A percentile compares a stretch with the other conserved stretches of the same genome.
Evolutionary conservation across 164 flowering plant genomes (phyloP).

Genomic region (Akebia trifoliata): DNA sequence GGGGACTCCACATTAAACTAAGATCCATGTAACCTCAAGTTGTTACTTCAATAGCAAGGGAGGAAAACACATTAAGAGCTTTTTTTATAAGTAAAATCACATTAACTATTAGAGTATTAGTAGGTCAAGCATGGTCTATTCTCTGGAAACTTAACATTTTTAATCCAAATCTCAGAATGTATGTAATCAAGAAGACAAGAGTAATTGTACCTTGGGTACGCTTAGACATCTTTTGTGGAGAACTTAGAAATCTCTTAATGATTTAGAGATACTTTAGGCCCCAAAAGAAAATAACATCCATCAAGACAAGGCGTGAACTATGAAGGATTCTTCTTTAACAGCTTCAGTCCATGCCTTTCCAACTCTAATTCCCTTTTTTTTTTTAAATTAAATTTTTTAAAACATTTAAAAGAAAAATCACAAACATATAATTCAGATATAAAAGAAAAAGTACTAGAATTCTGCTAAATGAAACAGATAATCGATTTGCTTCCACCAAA

Average conservation of each 20-base stretch:
- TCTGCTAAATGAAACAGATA: background rate
- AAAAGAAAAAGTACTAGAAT: background rate
- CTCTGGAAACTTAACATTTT: too few species aligned
- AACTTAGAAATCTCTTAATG: constrained; percentile 78
- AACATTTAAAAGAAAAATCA: background rate
- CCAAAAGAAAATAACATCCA: constrained; percentile 80
- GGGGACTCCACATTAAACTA: too few species aligned
- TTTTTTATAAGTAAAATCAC: too few species aligned
- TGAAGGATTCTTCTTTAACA: constrained; percentile 78
- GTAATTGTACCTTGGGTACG: constrained; percentile 92
- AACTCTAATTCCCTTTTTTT: constrained; percentile 83
- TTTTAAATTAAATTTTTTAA: too few species aligned
- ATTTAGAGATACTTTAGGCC: constrained; percentile 61
- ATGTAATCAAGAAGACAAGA: too few species aligned
- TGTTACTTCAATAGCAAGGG: too few species aligned
- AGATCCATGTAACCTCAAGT: too few species aligned
- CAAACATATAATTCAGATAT: background rate
- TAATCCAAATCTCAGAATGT: too few species aligned
- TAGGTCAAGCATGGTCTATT: too few species aligned
- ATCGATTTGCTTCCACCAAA: background rate
- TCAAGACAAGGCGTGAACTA: constrained; percentile 91
- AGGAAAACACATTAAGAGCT: too few species aligned
- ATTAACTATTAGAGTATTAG: too few species aligned
- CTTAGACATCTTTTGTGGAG: constrained; percentile 74
- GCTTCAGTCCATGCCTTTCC: constrained; percentile 73